These are phyloP conservation scores for Leishmania major DNA, from an alignment of 208 protist species.

Conservation along the genomic window DNA sequence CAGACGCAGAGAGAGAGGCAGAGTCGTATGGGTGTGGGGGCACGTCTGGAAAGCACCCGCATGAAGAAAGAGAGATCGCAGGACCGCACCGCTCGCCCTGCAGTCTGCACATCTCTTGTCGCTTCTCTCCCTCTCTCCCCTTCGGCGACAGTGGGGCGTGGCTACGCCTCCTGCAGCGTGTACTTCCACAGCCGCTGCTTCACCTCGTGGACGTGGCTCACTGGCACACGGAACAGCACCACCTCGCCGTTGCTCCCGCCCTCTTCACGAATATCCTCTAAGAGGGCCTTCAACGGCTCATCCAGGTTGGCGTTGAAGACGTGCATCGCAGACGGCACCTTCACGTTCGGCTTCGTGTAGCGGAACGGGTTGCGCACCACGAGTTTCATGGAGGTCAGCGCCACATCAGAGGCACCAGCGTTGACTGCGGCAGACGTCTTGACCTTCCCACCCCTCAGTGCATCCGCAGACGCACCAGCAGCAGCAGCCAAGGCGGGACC, in stretches of 20 bases:
- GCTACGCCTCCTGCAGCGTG: constrained; percentile 61
- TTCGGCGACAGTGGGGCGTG: not conserved
- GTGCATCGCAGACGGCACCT: constrained; percentile 62
- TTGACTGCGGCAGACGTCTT: not conserved
- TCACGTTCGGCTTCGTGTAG: constrained; percentile 48
- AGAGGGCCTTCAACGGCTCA: constrained; percentile 18
- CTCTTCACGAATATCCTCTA: constrained; percentile 36
- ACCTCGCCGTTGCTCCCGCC: constrained; percentile 47
- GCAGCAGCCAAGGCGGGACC: constrained; percentile 23
- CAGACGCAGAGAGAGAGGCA: not conserved
- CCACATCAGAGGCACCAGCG: constrained; percentile 1
- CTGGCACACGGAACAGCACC: constrained; percentile 59
- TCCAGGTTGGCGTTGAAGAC: constrained; percentile 59
- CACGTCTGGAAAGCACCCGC: too few relatives aligned
- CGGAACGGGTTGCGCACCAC: constrained; percentile 78
- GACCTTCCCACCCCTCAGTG: constrained; percentile 12
- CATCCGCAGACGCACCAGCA: not conserved
- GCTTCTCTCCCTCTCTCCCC: not conserved
- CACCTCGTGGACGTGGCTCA: constrained; percentile 53
- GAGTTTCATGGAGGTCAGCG: constrained; percentile 37
- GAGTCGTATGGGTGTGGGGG: not conserved
- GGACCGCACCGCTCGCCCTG: not conserved
- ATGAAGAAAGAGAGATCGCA: not conserved
- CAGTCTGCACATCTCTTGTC: not conserved
- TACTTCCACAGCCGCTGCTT: constrained; percentile 87